These are phyloP conservation scores for Diplogelasinospora grovesii DNA, from an alignment of 495 filamentous ascomycete species.

Conservation along the genomic window DNA sequence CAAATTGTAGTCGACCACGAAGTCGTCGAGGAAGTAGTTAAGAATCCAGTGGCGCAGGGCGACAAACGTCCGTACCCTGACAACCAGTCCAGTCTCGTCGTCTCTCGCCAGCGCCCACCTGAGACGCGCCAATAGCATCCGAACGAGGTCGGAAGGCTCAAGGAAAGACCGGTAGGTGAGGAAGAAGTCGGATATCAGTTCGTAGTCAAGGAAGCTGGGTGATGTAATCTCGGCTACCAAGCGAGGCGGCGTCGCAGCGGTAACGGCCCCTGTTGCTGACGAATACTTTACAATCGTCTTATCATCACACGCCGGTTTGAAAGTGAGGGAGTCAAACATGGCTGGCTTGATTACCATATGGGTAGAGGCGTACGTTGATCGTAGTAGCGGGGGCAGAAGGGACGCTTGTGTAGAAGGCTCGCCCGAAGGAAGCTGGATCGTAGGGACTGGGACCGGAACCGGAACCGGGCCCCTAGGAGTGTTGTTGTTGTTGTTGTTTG, in stretches of 20 bases:
- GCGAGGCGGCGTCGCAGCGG: slow-evolving; percentile 82
- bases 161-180: slow-evolving; percentile 88
- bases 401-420: slow-evolving; percentile 18
- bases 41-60: slow-evolving; percentile 96
- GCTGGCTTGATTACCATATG: slow-evolving; percentile 45
- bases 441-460: slow-evolving; percentile 22
- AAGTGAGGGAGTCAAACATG: slow-evolving; percentile 77
- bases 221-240: slow-evolving; percentile 98
- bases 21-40: slow-evolving; percentile 97
- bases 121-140: slow-evolving; percentile 76
- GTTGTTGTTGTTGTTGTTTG: too few species aligned
- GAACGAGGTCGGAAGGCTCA: slow-evolving; percentile 64
- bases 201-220: slow-evolving; percentile 92
- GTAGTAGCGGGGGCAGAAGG: slow-evolving; percentile 20
- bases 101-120: slow-evolving; percentile 76
- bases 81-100: slow-evolving; percentile 83
- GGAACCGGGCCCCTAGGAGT: slow-evolving; percentile 21
- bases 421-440: slow-evolving; percentile 17
- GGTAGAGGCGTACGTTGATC: slow-evolving; percentile 37
- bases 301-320: slow-evolving; percentile 63
- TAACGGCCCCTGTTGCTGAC: slow-evolving; percentile 61
- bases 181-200: slow-evolving; percentile 96
- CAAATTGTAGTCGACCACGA: slow-evolving; percentile 73
- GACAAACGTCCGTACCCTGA: slow-evolving; percentile 91
- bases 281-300: slow-evolving; percentile 81